Evolutionary conservation across 768 basidiomycete species (phyloP), one percentile per base, ranked within the genome.

Genomic region (Kwoniella bestiolae): DNA sequence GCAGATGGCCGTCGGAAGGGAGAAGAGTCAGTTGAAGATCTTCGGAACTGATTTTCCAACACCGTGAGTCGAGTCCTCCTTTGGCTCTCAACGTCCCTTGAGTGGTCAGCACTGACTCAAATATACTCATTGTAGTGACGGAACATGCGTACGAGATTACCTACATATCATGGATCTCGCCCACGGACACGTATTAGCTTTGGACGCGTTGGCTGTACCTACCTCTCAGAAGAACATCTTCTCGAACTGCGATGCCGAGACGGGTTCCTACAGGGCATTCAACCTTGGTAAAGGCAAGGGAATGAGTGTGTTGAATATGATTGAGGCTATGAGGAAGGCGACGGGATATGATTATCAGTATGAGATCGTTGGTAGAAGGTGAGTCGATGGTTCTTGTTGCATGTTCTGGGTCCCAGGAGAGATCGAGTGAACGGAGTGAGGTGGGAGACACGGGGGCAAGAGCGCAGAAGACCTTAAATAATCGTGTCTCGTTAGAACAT

Each of bases 31-130:
- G 26, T 67, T 84, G 63, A 89, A 91, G 77, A 91, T 99, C 4
- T 99, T 98, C 77, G 95, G 96, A 31, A 91, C 95, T 78, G 93
- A 99, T 82, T 99, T 96, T 81, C 93, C 94, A 23, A 99, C 96
- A 0, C 88, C 86, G 90, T 92, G 71, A 75, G 88, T 69, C 0
- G 0, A 47, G 23, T 6, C 9, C 12, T 11, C 92, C 91, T 38
- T 94, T 93, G n/a, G 92, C 92, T 92, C 95, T 80, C 23, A 26
- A 35, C 18, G n/a, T 7, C n/a, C n/a, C n/a, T n/a, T n/a, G n/a
- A n/a, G n/a, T n/a, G n/a, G n/a, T n/a, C n/a, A n/a, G n/a, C n/a
- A n/a, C n/a, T 32, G 21, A 47, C 7, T 28, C 23, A 25, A 14
- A 6, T 12, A 11, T 8, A 34, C 35, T 14, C 26, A 25, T 41